Base-by-base conservation (phyloP, 495 filamentous ascomycete genomes). In the Penicillium canariense region DNA sequence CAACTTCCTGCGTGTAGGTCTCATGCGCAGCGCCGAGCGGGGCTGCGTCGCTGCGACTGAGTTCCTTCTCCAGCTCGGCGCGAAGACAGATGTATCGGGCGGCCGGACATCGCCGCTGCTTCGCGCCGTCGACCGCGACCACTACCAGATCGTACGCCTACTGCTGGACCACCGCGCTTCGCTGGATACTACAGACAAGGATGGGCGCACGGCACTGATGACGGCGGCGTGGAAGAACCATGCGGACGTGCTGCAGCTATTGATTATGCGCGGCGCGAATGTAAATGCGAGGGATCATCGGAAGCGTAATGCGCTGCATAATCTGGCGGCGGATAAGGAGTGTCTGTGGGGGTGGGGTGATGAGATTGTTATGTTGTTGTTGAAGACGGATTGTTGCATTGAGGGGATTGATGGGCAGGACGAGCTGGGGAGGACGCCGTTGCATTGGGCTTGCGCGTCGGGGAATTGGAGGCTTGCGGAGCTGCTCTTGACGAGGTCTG, bases 391-490 rank as follows among this genome's bases (percentile, higher is more conserved):
- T 27, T 75, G 77, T 49, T 47, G 66, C 9, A 63, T 81, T 51
- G 78, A 78, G 59, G 75, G 62, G 7, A 63, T 61, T 3, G 55
- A 58, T 22, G 73, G 59, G 8, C 68, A 51, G 55, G 78, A 69
- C 66, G 71, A 75, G 54, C 65, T 84, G 15, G 80, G 80, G 12
- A 65, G 84, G 22, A 83, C 81, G 27, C 79, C 84, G 25, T 56
- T 87, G 47, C 77, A 85, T 57, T 86, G 84, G 84, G 83, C 84
- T 23, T 81, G 81, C 50, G 82, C 79, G 17, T 84, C 82, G 36
- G 81, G 82, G 9, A 86, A 86, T 60, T 61, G 71, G 35, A 68
- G 69, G 20, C 64, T 87, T 17, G 81, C 76, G n/a, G 73, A 79
- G 58, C 57, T 79, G 61, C 68, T 87, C 36, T 69, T 88, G 5